Base-by-base conservation (phyloP, 2,329 filamentous ascomycete species). In the Phialophora chinensis region DNA sequence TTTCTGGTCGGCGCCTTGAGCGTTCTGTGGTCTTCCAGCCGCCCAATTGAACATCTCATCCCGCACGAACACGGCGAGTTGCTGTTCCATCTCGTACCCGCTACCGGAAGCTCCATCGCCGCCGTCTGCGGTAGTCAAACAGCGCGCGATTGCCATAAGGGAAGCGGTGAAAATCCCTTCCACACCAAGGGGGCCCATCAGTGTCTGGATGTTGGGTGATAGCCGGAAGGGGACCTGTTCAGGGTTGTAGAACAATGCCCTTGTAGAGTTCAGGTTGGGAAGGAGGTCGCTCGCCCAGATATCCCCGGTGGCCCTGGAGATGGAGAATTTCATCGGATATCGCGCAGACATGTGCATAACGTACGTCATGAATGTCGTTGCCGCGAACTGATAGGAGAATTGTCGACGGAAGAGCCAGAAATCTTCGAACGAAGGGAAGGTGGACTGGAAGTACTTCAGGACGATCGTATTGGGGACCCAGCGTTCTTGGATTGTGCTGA, bases 31-130 rank as follows among this genome's bases (percentile, higher is more conserved):
- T 10, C 71, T 69, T 71, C 88, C 90, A 2, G 91, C 96, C 73
- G 93, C 93, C 95, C 95, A 99, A 81, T 93, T 96, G 71, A 94
- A 93, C 86, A 99, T 96, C 80, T 99, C 95, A 75, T 99, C 95
- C 6, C 95, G 88, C 69, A 99, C 95, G 78, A 98, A 98, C 66
- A 99, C 87, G 64, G 90, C 92, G 58, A 99, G 86, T 67, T 96
- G 92, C 78, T 97, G 93, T 77, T 97, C 95, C n/a, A 99, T 86
- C 78, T 98, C 93, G 74, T 81, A 78, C 17, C 79, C 78, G 67
- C 73, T 71, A 75, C 91, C 88, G 29, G 93, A 92, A 75, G 98
- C 93, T 52, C 49, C 59, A 25, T 61, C 59, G 14, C 79, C 78
- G 66, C 73, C 71, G 75, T 91, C 87, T 27, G 93, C 92, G 75